Percentiles rank a stretch among this genome's conserved stretches.
These are phyloP conservation scores for Mortierella sp. DNA, from an alignment of 371 early-diverging fungal genomes.

Conservation along the genomic window DNA sequence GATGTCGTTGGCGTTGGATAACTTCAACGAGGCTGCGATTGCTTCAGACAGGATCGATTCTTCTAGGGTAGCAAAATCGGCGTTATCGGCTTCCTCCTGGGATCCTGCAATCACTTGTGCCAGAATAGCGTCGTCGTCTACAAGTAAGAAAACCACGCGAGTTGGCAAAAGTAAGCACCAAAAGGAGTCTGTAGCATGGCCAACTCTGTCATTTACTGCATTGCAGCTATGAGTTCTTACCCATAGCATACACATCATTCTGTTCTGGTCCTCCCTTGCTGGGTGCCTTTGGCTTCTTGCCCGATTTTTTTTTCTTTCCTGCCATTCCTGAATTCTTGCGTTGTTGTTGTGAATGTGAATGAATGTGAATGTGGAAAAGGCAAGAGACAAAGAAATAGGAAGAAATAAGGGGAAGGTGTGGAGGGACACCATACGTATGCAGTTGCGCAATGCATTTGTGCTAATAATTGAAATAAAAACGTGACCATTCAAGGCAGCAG, in stretches of 20 bases:
- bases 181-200: not conserved
- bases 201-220: not conserved
- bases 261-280: slow-evolving; percentile 4
- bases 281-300: slow-evolving; percentile 6
- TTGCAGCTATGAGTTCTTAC: not conserved
- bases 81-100: slow-evolving; percentile 9
- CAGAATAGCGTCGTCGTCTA: slow-evolving; percentile 36
- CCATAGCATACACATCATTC: not conserved
- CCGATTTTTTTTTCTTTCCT: slow-evolving; percentile 30
- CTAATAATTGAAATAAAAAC: not conserved
- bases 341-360: not conserved
- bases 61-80: slow-evolving; percentile 17
- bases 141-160: not conserved
- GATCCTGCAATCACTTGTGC: slow-evolving; percentile 21
- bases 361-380: slow-evolving; percentile 4
- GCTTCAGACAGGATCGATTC: slow-evolving; percentile 24
- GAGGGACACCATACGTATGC: not conserved
- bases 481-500: not conserved
- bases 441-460: not conserved
- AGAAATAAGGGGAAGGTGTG: not conserved
- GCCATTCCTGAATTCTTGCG: slow-evolving; percentile 17
- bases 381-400: not conserved
- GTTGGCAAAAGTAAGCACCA: not conserved
- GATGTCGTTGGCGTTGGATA: not conserved
- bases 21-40: slow-evolving; percentile 27